Conservation (phyloP, 2,329 filamentous ascomycete species). For the Zopfia rhizophila region DNA sequence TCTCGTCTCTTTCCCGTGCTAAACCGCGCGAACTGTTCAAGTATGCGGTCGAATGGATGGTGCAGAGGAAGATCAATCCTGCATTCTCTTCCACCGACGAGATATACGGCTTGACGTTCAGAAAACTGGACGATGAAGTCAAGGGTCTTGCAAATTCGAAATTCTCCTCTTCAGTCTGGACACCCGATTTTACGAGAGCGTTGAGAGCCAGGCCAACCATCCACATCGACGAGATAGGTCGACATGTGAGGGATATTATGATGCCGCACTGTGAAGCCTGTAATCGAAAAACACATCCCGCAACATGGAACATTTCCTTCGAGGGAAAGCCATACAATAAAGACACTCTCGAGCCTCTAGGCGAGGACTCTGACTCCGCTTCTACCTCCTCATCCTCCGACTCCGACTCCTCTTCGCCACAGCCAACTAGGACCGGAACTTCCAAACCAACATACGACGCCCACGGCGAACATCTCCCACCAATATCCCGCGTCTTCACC, state of each 20-base stretch:
- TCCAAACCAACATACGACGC: constrained; percentile 37
- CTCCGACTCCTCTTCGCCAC: constrained; percentile 23
- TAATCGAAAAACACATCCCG: constrained; percentile 74
- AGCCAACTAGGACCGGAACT: constrained; percentile 18
- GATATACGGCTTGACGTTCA: constrained; percentile 75
- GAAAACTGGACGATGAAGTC: constrained; percentile 77
- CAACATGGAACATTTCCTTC: constrained; percentile 72
- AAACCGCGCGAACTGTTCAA: constrained; percentile 78
- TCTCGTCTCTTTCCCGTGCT: constrained; percentile 72
- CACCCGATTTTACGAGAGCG: constrained; percentile 70
- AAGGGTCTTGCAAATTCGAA: constrained; percentile 74
- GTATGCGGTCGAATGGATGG: constrained; percentile 81
- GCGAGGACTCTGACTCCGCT: constrained; percentile 52
- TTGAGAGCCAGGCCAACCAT: constrained; percentile 72
- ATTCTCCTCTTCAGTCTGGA: constrained; percentile 78
- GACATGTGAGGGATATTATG: constrained; percentile 23
- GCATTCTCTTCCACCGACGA: constrained; percentile 71
- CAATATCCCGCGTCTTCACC: constrained; percentile 40
- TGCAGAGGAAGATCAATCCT: constrained; percentile 81
- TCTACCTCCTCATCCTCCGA: constrained; percentile 5
- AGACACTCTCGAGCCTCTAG: constrained; percentile 72
- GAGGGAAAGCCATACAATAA: constrained; percentile 73
- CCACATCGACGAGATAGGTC: constrained; percentile 47
- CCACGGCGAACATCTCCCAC: constrained; percentile 39
- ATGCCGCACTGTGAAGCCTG: constrained; percentile 72